Base-by-base conservation (phyloP, 306 rosid species). In the Comarum palustre region DNA sequence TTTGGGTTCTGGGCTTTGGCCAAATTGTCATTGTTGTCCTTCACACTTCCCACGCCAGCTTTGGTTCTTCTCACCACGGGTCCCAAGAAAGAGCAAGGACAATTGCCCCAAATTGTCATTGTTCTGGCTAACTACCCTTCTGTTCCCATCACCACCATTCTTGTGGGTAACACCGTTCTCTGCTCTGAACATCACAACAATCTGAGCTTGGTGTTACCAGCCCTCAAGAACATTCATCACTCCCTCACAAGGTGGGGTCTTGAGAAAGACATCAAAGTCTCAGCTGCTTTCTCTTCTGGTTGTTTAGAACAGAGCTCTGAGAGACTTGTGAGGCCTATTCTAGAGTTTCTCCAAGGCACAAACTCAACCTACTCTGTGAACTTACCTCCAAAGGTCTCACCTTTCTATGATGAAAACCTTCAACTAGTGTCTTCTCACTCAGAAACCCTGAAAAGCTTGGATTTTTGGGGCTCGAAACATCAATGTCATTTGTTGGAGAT, bases 241-340 rank as follows among this genome's bases (percentile, higher is more conserved):
- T 90, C 97, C 5, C 87, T 93, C 1, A 87, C 43, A 11, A 85
- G 98, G 75, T 93, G 98, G 98, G 96, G 89, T 77, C 88, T 93
- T 82, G 92, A 90, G 83, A 78, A 84, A 57, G 82, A 83, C 3
- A 89, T 90, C 38, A 87, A 86, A 76, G 84, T 93, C 78, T 87
- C 97, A 3, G 73, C 83, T 78, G 77, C 86, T 54, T 78, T 90
- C 57, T 68, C 79, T 38, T 70, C 81, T 16, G 20, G 77, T 67
- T 87, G 92, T 60, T 78, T 83, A 24, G 55, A 25, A 62, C 73
- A 63, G 42, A 72, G 77, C 77, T 72, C 78, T 36, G 62, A 75
- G 42, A 80, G 80, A 66, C 75, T 45, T 73, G 24, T 80, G 15
- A 77, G 79, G 61, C 87, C 89, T 41, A 31, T 93, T 25, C 10